phyloP scores from a whole-genome alignment of 148 eudicot species.

The Rhododendron simsii region DNA sequence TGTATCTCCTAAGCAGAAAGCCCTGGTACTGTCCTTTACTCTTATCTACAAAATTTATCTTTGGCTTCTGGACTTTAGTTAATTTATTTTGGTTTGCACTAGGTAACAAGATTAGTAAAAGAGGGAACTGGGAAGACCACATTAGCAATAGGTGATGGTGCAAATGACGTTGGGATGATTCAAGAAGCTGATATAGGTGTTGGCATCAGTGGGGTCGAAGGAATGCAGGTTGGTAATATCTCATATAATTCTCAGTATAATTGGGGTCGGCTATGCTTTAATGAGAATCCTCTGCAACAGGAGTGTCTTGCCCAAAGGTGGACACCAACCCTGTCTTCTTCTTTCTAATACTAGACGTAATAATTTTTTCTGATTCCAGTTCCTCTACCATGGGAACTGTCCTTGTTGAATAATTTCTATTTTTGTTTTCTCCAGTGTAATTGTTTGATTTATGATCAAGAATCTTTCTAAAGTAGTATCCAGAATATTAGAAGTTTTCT shows the following conservation, averaged over 20 bases:
- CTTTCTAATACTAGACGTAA: not conserved
- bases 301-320: not conserved
- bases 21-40: slow-evolving; percentile 41
- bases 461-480: not conserved
- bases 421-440: not conserved
- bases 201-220: slow-evolving; percentile 97
- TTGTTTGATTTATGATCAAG: not conserved
- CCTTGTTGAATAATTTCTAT: not conserved
- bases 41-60: not conserved
- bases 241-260: not conserved
- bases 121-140: slow-evolving; percentile 95
- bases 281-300: not conserved
- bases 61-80: not conserved
- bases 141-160: slow-evolving; percentile 96
- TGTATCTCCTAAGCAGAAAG: slow-evolving; percentile 85
- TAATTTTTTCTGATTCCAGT: not conserved
- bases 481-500: not conserved
- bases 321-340: not conserved
- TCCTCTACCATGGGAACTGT: not conserved
- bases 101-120: slow-evolving; percentile 95
- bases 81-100: not conserved
- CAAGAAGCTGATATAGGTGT: slow-evolving; percentile 99
- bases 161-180: slow-evolving; percentile 99
- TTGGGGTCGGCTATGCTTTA: not conserved
- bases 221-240: slow-evolving; percentile 78